A percentile compares a stretch with the other conserved stretches of the same genome.
These are phyloP conservation scores for Phlebiopsis gigantea DNA, from an alignment of 768 basidiomycete genomes.

Conservation along the genomic window DNA sequence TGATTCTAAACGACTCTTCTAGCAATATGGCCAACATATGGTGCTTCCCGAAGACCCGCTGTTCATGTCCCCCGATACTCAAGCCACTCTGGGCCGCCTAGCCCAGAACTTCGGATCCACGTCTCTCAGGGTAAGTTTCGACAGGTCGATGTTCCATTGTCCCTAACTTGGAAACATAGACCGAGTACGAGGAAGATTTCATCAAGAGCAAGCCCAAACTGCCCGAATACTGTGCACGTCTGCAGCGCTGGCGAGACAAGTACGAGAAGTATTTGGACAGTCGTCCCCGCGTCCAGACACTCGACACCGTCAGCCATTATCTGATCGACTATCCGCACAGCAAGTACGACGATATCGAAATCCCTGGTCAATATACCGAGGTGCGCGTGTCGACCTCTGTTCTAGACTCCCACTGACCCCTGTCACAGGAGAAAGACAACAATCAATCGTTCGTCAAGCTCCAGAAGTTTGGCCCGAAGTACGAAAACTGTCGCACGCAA, in stretches of 20 bases:
- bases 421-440: conserved; percentile 81
- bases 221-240: conserved; percentile 80
- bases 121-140: not conserved
- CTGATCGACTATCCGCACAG: conserved; percentile 96
- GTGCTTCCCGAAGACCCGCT: conserved; percentile 66
- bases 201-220: conserved; percentile 68
- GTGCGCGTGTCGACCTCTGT: conserved; percentile 32
- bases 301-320: conserved; percentile 87
- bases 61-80: conserved; percentile 47
- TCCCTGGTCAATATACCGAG: conserved; percentile 98
- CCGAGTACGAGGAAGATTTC: conserved; percentile 90
- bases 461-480: conserved; percentile 83
- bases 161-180: conserved; percentile 37
- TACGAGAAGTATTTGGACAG: conserved; percentile 83
- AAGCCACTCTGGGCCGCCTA: conserved; percentile 55
- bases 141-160: not conserved
- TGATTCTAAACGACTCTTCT: not conserved
- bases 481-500: conserved; percentile 84
- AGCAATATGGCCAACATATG: conserved; percentile 72
- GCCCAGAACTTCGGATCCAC: conserved; percentile 47
- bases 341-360: conserved; percentile 96
- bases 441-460: conserved; percentile 90
- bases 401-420: not conserved
- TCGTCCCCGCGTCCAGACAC: conserved; percentile 74
- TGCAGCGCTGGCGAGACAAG: conserved; percentile 91